Evolutionary conservation across 2,329 filamentous ascomycete genomes (phyloP), one percentile per base, ranked within the genome.

Genomic region (Penicillium concentricum): DNA sequence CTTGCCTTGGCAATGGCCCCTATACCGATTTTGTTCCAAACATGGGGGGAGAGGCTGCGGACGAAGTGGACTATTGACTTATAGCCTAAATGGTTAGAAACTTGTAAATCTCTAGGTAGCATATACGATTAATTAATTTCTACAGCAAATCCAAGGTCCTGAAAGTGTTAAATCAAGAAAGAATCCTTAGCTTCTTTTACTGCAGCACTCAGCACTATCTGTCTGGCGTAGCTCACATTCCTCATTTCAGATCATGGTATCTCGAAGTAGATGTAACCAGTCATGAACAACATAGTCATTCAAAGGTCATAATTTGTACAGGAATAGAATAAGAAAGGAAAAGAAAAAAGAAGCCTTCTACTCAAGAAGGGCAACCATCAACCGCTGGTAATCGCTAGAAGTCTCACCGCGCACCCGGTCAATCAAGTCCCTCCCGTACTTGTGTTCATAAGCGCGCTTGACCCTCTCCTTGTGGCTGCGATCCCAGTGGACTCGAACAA

Each of bases 401-500:
- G 91, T 95, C 80, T 97, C 93, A 2, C 87, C 86, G 69, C 84
- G 84, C 68, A 97, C 89, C 46, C 91, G 81, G 54, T 80, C 79
- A 12, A 83, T 81, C 54, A 97, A 76, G 60, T 86, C 87, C 67
- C 78, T 85, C 64, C 84, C 82, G 74, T 88, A 95, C 45, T 82
- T 82, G 66, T 88, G 84, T 67, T 86, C 80, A 74, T 92, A 97
- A 10, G 90, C 91, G 0, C 80, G 82, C 75, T 90, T 92, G 56
- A 96, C 88, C 63, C 90, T 88, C 49, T 86, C 84, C 80, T 96
- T 81, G 64, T 89, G 85, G 53, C 80, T 81, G 37, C 82, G 81
- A 69, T 96, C 86, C 93, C 93, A 97, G 74, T 97, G 93, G 47
- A 84, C 81, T 22, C 90, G 82, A 1, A 97, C 84, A 4, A 94